phyloP scores from a whole-genome alignment of 768 basidiomycete genomes.

The Rhizopogon sp. region DNA sequence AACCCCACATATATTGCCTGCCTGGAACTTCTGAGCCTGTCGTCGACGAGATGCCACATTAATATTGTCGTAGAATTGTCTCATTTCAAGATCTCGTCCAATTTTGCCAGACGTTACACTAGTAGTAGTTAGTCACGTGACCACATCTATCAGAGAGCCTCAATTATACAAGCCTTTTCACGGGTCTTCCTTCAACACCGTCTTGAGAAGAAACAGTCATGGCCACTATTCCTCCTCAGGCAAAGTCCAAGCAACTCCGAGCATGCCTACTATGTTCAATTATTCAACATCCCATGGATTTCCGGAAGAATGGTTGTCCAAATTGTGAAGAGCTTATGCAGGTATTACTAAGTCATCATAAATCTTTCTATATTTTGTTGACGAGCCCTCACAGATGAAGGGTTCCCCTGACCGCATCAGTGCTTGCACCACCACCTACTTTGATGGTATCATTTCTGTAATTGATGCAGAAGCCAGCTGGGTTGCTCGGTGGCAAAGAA shows the following conservation, averaged over 20 bases:
- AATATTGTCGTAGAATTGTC: no score
- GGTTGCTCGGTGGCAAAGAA: constrained; percentile 96
- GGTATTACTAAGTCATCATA: constrained; percentile 34
- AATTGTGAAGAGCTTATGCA: constrained; percentile 96
- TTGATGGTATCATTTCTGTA: constrained; percentile 87
- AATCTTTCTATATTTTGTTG: background rate
- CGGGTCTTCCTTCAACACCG: background rate
- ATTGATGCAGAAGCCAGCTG: constrained; percentile 85
- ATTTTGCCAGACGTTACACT: no score
- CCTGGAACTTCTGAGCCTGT: no score
- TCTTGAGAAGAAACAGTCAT: constrained; percentile 8
- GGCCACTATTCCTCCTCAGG: constrained; percentile 51
- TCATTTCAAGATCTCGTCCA: no score
- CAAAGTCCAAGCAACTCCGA: constrained; percentile 70
- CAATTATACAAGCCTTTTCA: no score
- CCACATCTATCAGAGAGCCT: no score
- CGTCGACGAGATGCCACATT: no score
- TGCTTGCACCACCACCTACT: constrained; percentile 86
- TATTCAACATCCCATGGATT: constrained; percentile 79
- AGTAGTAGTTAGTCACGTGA: no score
- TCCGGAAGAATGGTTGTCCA: constrained; percentile 83
- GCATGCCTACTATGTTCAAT: constrained; percentile 95
- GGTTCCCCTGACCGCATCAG: constrained; percentile 77
- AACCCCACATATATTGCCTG: no score
- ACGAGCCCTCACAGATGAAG: constrained; percentile 61